These are phyloP conservation scores for Leptographium lundbergii DNA, from an alignment of 2,329 filamentous ascomycete species.

Conservation along the genomic window DNA sequence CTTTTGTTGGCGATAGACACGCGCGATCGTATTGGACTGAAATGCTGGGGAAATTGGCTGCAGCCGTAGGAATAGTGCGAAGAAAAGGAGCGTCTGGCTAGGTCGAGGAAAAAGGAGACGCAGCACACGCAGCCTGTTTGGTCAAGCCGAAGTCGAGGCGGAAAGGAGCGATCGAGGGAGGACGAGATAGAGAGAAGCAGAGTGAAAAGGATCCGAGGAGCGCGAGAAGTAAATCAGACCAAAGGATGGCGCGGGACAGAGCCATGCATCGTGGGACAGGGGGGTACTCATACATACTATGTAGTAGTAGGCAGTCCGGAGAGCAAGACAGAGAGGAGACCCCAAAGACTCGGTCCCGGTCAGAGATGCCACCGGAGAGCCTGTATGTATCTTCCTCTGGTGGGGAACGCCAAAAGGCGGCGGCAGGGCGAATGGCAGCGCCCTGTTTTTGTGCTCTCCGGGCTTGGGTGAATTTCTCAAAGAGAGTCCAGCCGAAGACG, in stretches of 20 bases:
- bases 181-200: neutral
- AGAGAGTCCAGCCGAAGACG: neutral
- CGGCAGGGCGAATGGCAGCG: neutral
- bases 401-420: neutral
- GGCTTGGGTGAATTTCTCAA: neutral
- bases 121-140: neutral
- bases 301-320: slow-evolving; percentile 1
- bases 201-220: neutral
- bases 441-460: neutral
- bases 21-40: neutral
- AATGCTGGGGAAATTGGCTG: neutral
- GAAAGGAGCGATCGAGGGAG: neutral
- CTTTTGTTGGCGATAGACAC: neutral
- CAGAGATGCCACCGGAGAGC: neutral
- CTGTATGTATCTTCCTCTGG: neutral
- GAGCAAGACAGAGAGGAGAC: neutral
- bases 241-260: slow-evolving; percentile 2
- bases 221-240: neutral
- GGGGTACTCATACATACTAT: neutral
- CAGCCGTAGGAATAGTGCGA: no score
- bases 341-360: neutral
- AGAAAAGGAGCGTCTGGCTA: neutral
- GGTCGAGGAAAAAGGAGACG: neutral
- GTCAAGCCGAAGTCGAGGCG: neutral
- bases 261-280: slow-evolving; percentile 6